Percentiles rank a stretch among this genome's conserved stretches.
phyloP scores from a whole-genome alignment of 1,284 basidiomycete genomes.

The Lentinus polychrous region DNA sequence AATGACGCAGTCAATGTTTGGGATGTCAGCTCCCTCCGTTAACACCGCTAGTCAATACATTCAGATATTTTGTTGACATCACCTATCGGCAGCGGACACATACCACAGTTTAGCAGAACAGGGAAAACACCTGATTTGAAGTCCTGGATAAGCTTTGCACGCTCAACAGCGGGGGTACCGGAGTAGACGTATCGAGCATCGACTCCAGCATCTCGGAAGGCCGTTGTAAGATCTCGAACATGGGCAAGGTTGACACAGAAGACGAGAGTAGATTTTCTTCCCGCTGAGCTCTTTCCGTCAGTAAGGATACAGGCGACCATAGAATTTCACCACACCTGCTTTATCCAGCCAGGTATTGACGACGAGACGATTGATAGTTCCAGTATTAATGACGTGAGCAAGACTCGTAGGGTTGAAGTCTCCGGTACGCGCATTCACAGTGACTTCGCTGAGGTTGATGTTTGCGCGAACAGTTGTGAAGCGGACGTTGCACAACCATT shows the following conservation, averaged over 20 bases:
- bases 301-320: not conserved
- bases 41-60: conserved; percentile 59
- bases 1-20: conserved; percentile 88
- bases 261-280: conserved; percentile 80
- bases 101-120: conserved; percentile 89
- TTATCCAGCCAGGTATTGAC: conserved; percentile 79
- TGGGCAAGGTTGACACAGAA: conserved; percentile 89
- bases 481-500: conserved; percentile 85
- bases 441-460: conserved; percentile 64
- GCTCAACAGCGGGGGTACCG: conserved; percentile 59
- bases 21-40: conserved; percentile 89
- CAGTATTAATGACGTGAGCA: conserved; percentile 75
- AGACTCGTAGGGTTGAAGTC: conserved; percentile 78
- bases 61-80: not conserved
- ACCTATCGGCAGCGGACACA: no score
- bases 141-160: conserved; percentile 57
- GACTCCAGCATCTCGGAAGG: conserved; percentile 73
- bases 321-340: conserved; percentile 41
- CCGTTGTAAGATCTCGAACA: conserved; percentile 68
- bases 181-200: conserved; percentile 84
- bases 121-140: conserved; percentile 77
- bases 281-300: conserved; percentile 26
- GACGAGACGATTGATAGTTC: conserved; percentile 68
- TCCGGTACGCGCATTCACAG: conserved; percentile 57
- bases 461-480: conserved; percentile 78